Evolutionary conservation across 805 yeast species (phyloP).

Genomic region (Barnettozyma pratensis): DNA sequence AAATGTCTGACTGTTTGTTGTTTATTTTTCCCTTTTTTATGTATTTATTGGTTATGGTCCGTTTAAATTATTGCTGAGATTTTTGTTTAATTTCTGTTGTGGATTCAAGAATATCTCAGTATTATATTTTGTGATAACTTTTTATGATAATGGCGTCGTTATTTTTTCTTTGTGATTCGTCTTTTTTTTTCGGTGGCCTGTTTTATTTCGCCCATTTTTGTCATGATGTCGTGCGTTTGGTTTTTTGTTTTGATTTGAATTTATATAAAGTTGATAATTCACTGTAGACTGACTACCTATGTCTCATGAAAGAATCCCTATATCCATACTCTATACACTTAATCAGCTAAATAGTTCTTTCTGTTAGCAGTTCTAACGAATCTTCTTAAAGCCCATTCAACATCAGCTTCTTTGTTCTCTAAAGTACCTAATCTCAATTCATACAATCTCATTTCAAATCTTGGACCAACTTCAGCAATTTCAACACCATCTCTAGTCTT

Average conservation of each 20-base stretch:
- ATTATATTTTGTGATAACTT: not conserved
- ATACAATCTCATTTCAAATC: slow-evolving; percentile 93
- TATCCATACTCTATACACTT: not conserved
- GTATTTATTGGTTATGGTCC: not conserved
- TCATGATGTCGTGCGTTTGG: no score
- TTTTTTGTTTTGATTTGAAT: not conserved
- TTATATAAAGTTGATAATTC: no score
- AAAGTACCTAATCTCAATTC: slow-evolving; percentile 86
- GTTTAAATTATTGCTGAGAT: slow-evolving; percentile 3
- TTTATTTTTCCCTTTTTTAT: no score
- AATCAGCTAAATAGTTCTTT: slow-evolving; percentile 66
- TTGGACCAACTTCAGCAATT: slow-evolving; percentile 95
- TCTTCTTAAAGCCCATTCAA: slow-evolving; percentile 94
- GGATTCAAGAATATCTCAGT: not conserved
- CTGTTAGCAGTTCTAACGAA: slow-evolving; percentile 94
- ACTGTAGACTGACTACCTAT: no score
- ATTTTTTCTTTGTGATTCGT: not conserved
- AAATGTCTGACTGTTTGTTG: no score
- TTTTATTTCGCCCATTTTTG: no score
- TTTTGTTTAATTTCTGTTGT: not conserved
- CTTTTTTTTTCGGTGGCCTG: no score
- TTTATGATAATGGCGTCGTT: not conserved
- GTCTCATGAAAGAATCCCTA: no score
- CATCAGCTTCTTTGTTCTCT: slow-evolving; percentile 94
- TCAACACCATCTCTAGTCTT: slow-evolving; percentile 86